These are phyloP conservation scores for Nakaseomyces nivariensis DNA, from an alignment of 1,139 yeast species.

Conservation along the genomic window DNA sequence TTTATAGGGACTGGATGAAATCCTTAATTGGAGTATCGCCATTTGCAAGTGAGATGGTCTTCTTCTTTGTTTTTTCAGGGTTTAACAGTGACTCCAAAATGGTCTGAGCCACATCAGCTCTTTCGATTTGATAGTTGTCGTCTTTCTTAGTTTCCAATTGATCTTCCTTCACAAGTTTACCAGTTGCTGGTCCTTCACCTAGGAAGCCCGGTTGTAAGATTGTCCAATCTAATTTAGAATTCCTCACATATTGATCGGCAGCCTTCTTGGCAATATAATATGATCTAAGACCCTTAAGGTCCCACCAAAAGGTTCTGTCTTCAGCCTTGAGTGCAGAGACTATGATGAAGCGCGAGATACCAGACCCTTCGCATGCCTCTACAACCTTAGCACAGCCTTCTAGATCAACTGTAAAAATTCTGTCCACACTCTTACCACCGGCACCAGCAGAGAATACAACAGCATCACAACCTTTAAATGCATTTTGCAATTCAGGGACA, in stretches of 20 bases:
- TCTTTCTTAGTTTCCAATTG: constrained; percentile 10
- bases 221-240: constrained; percentile 40
- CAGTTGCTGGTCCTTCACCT: constrained; percentile 34
- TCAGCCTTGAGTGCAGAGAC: constrained; percentile 51
- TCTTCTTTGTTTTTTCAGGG: constrained; percentile 22
- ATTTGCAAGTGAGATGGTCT: constrained; percentile 29
- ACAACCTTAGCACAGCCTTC: constrained; percentile 53
- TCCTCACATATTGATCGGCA: constrained; percentile 40
- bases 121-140: constrained; percentile 10
- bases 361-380: constrained; percentile 44
- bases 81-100: constrained; percentile 19
- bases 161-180: constrained; percentile 27
- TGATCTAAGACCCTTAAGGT: constrained; percentile 26
- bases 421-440: constrained; percentile 41
- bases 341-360: constrained; percentile 40
- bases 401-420: constrained; percentile 46
- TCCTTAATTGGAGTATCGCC: constrained; percentile 28
- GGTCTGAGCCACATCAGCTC: constrained; percentile 28
- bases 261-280: constrained; percentile 46
- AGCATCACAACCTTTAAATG: constrained; percentile 42
- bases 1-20: constrained; percentile 15
- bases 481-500: constrained; percentile 31
- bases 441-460: constrained; percentile 59
- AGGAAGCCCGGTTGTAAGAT: constrained; percentile 44
- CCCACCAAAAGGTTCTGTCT: constrained; percentile 36